These are phyloP conservation scores for Heliamphora pulchella DNA, from an alignment of 179 eudicot species.

Conservation along the genomic window DNA sequence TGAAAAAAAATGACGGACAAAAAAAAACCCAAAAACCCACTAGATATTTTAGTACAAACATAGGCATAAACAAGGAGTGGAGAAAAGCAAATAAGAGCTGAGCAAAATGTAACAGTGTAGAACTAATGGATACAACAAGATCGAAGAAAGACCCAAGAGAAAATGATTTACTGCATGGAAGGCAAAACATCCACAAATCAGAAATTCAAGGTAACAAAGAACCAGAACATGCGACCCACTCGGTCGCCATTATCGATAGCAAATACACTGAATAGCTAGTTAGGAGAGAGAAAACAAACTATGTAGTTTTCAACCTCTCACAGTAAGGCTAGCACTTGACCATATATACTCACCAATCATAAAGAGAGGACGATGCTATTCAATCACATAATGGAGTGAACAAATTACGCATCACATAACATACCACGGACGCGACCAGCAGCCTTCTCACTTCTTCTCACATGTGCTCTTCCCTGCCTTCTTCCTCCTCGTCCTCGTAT, in stretches of 20 bases:
- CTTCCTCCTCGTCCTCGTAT: slow-evolving; percentile 62
- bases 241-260: not conserved
- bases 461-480: slow-evolving; percentile 22
- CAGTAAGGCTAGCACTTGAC: slow-evolving; percentile 11
- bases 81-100: not conserved
- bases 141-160: not conserved
- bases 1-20: too few species aligned
- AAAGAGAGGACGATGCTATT: too few species aligned
- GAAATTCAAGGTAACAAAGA: not conserved
- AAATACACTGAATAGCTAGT: not conserved
- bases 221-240: not conserved
- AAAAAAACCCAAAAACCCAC: too few species aligned
- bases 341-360: too few species aligned
- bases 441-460: slow-evolving; percentile 14
- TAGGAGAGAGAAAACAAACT: slow-evolving; percentile 15
- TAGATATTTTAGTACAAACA: too few species aligned
- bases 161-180: not conserved
- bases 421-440: not conserved
- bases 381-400: not conserved
- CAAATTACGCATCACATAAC: not conserved
- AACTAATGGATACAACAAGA: not conserved
- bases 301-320: slow-evolving; percentile 1
- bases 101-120: not conserved
- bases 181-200: not conserved
- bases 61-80: not conserved